Percentiles rank a stretch among this genome's conserved stretches.
Conservation (phyloP, 139 green algal species). For the Chlorella vulgaris region DNA sequence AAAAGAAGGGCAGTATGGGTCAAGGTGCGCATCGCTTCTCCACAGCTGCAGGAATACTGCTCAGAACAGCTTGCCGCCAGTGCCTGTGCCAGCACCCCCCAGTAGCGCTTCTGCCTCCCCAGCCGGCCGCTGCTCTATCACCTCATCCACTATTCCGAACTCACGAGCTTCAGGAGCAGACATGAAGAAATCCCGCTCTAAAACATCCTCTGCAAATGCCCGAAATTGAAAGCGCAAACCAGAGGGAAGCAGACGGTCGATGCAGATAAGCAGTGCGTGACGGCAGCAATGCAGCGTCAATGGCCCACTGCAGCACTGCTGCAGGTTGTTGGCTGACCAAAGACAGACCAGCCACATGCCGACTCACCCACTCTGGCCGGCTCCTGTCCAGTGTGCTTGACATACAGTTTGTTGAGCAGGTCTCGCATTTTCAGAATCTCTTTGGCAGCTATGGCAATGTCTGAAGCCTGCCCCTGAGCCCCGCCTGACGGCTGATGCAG, state of each 20-base stretch:
- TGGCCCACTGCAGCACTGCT: no score
- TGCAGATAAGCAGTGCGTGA: neutral
- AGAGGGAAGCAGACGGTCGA: no score
- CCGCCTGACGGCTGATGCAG: slow-evolving; percentile 93
- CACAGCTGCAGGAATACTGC: no score
- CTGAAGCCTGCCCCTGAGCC: slow-evolving; percentile 86
- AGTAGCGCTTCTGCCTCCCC: neutral
- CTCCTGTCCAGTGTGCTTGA: slow-evolving; percentile 78
- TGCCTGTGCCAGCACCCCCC: neutral
- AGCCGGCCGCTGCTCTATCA: slow-evolving; percentile 58
- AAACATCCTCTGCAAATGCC: slow-evolving; percentile 52
- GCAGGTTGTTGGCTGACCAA: no score
- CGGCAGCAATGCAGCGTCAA: no score
- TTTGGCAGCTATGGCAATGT: slow-evolving; percentile 93
- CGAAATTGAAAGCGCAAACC: no score
- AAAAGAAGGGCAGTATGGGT: no score
- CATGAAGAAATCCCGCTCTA: slow-evolving; percentile 93
- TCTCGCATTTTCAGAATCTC: slow-evolving; percentile 89
- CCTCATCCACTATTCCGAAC: slow-evolving; percentile 90
- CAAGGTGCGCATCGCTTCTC: no score
- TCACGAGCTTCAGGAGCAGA: slow-evolving; percentile 70
- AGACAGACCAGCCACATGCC: no score
- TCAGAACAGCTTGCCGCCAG: neutral
- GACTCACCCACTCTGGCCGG: slow-evolving; percentile 59
- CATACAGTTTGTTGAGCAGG: slow-evolving; percentile 83